Percentiles rank a stretch among this genome's conserved stretches.
These are phyloP conservation scores for Acanthamoeba sp. DNA, from an alignment of 208 protist species.

Conservation along the genomic window DNA sequence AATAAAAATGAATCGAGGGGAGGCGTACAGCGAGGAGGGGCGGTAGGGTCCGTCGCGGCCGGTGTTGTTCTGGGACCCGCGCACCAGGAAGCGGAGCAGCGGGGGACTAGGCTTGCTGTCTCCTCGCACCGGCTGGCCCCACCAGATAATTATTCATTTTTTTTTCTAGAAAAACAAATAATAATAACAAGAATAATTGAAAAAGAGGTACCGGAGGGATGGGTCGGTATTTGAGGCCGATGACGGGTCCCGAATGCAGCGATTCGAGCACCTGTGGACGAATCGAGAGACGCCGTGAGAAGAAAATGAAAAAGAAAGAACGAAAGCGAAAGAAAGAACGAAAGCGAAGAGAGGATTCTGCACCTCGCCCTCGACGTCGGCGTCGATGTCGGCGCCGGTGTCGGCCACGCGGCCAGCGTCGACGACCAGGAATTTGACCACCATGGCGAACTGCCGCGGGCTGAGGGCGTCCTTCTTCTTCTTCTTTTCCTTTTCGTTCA, in stretches of 20 bases:
- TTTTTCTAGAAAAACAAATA: too few species aligned
- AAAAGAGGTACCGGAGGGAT: not conserved
- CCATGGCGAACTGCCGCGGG: not conserved
- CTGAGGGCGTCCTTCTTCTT: constrained; percentile 43
- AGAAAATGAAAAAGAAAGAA: too few species aligned
- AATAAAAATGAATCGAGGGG: not conserved
- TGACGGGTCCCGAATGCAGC: not conserved
- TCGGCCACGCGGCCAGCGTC: not conserved
- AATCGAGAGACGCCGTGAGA: not conserved
- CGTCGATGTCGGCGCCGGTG: constrained; percentile 47
- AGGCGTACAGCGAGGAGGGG: not conserved
- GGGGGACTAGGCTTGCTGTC: constrained; percentile 28
- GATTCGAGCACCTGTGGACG: not conserved
- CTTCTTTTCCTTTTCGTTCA: constrained; percentile 41
- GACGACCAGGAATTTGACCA: not conserved
- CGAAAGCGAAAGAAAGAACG: too few species aligned
- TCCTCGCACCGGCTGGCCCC: not conserved
- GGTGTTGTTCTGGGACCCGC: constrained; percentile 14
- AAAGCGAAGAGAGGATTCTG: not conserved
- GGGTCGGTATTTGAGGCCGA: constrained; percentile 7
- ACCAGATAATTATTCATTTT: too few species aligned
- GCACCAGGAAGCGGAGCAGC: not conserved
- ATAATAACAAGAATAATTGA: too few species aligned
- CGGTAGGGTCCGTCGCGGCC: constrained; percentile 19
- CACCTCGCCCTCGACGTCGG: constrained; percentile 50